A percentile compares a stretch with the other conserved stretches of the same genome.
These are phyloP conservation scores for Nothomitra cinnamomea DNA, from an alignment of 2,329 filamentous ascomycete species.

Conservation along the genomic window DNA sequence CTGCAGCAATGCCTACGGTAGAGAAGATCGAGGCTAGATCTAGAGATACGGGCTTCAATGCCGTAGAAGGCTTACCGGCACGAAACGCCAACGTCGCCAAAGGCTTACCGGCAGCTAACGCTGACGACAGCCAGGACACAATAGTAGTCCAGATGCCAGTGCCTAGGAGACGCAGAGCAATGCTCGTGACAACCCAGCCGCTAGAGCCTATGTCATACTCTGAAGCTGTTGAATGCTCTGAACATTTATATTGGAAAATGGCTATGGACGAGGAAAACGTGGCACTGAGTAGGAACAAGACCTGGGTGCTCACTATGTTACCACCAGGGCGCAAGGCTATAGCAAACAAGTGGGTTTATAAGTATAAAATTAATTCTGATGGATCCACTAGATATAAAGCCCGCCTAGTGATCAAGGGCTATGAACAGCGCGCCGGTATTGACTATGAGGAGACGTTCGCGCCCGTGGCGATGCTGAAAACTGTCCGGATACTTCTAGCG, in stretches of 20 bases:
- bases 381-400: conserved; percentile 8
- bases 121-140: background rate
- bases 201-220: background rate
- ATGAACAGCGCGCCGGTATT: conserved; percentile 5
- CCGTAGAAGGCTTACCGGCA: background rate
- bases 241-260: background rate
- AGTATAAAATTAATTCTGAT: too few species aligned
- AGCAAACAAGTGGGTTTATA: conserved; percentile 8
- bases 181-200: background rate
- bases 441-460: conserved; percentile 8
- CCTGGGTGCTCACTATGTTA: background rate
- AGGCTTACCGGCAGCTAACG: background rate
- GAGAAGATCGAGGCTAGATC: too few species aligned
- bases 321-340: conserved; percentile 3
- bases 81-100: background rate
- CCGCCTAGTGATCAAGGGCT: conserved; percentile 7
- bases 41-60: background rate
- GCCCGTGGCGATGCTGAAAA: conserved; percentile 5
- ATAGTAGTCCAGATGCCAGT: background rate
- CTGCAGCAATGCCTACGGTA: too few species aligned
- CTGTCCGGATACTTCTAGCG: too few species aligned
- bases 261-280: too few species aligned
- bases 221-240: background rate
- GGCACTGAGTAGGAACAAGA: too few species aligned
- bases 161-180: background rate